Conservation (phyloP, 495 filamentous ascomycete genomes). For the Trichocladium uniseriatum region DNA sequence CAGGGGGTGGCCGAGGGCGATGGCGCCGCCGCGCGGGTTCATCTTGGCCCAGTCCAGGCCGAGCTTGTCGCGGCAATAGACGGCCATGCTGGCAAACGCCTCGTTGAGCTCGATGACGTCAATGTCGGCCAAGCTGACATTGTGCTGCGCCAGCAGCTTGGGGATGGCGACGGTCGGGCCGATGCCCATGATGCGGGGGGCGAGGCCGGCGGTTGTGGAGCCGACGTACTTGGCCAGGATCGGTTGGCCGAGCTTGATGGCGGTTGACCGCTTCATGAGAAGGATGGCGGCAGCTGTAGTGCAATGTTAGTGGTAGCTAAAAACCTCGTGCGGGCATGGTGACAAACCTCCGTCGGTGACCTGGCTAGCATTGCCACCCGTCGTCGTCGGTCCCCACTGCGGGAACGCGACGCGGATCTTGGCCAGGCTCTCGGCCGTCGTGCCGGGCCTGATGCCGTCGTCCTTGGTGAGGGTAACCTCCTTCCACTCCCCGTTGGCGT, state of each 20-base stretch:
- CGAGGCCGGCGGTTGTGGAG: constrained; percentile 79
- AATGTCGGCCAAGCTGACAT: constrained; percentile 68
- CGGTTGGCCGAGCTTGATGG: constrained; percentile 78
- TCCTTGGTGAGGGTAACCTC: constrained; percentile 71
- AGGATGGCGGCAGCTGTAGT: constrained; percentile 66
- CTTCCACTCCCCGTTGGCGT: constrained; percentile 69
- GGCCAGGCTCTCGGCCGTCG: constrained; percentile 66
- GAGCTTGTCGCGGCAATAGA: constrained; percentile 76
- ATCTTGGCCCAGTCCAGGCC: constrained; percentile 75
- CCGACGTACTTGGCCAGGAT: constrained; percentile 93
- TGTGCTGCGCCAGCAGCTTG: constrained; percentile 77
- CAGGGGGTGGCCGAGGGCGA: constrained; percentile 74
- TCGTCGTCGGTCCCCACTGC: constrained; percentile 75
- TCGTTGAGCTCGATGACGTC: constrained; percentile 95
- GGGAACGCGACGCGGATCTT: constrained; percentile 93
- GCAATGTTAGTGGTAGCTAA: constrained; percentile 1
- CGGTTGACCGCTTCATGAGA: constrained; percentile 87
- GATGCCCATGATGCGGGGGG: constrained; percentile 94
- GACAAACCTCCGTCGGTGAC: constrained; percentile 72
- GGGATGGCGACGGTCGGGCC: constrained; percentile 90
- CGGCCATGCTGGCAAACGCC: constrained; percentile 95
- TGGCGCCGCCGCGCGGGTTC: constrained; percentile 76
- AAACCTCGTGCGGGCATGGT: not conserved
- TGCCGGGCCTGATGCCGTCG: constrained; percentile 83
- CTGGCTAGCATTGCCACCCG: constrained; percentile 92